These are phyloP conservation scores for Leishmania martiniquensis DNA, from an alignment of 208 protist species.

Conservation along the genomic window DNA sequence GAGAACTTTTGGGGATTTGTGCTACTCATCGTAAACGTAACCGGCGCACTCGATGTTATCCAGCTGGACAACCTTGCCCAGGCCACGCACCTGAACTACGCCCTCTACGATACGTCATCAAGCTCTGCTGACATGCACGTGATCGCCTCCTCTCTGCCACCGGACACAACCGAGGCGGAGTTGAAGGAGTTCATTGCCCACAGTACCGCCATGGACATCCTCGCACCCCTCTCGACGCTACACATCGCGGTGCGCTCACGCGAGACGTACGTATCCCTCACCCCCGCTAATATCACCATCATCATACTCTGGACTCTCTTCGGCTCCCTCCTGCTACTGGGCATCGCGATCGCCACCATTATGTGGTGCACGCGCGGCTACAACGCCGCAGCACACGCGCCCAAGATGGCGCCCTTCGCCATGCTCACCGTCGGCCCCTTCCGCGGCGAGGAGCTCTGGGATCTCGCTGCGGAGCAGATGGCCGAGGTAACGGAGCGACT, in stretches of 20 bases:
- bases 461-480: slow-evolving; percentile 63
- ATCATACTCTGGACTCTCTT: slow-evolving; percentile 43
- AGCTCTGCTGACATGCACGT: neutral
- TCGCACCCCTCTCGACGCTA: slow-evolving; percentile 7
- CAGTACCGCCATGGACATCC: neutral
- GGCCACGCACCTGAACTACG: slow-evolving; percentile 41
- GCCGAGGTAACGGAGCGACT: slow-evolving; percentile 55
- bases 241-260: slow-evolving; percentile 33
- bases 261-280: slow-evolving; percentile 13
- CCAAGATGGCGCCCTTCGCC: slow-evolving; percentile 74
- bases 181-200: slow-evolving; percentile 32
- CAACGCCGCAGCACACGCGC: slow-evolving; percentile 61
- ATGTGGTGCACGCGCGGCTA: slow-evolving; percentile 51
- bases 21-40: slow-evolving; percentile 44
- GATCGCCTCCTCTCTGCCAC: slow-evolving; percentile 28
- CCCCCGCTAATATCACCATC: slow-evolving; percentile 16
- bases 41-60: slow-evolving; percentile 26
- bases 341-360: slow-evolving; percentile 32
- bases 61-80: slow-evolving; percentile 15
- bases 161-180: slow-evolving; percentile 16
- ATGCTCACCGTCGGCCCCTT: slow-evolving; percentile 68
- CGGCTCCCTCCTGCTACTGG: slow-evolving; percentile 31
- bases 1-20: slow-evolving; percentile 82
- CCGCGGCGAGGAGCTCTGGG: slow-evolving; percentile 71
- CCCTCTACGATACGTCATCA: slow-evolving; percentile 24